phyloP scores from a whole-genome alignment of 805 yeast species.

The Yarrowia sp. region DNA sequence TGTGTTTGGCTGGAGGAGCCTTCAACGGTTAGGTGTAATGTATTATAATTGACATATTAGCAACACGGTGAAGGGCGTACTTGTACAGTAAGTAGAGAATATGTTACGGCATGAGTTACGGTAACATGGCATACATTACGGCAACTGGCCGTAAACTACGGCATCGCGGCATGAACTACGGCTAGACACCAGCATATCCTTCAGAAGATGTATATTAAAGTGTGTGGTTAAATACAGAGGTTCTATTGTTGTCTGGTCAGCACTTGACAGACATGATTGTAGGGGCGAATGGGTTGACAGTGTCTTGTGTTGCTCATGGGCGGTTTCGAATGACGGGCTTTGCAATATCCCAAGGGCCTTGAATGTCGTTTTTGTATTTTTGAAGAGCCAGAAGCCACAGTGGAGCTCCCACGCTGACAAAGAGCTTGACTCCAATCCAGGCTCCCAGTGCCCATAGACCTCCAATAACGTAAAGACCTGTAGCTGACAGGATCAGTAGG shows the following conservation, averaged over 20 bases:
- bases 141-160: no score
- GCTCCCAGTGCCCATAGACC: constrained; percentile 54
- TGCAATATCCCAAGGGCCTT: constrained; percentile 95
- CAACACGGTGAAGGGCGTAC: not conserved
- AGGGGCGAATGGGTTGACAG: not conserved
- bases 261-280: constrained; percentile 36
- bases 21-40: constrained; percentile 55
- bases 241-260: constrained; percentile 27
- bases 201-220: constrained; percentile 6
- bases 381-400: constrained; percentile 73
- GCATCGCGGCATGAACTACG: no score
- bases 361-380: constrained; percentile 79
- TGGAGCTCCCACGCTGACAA: constrained; percentile 67
- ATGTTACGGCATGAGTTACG: no score
- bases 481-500: constrained; percentile 43
- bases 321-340: constrained; percentile 60
- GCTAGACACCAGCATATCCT: no score
- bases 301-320: constrained; percentile 3
- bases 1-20: constrained; percentile 93
- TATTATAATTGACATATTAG: constrained; percentile 19
- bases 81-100: no score
- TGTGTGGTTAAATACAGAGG: constrained; percentile 22
- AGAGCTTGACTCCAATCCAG: constrained; percentile 60
- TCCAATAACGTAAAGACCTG: constrained; percentile 51
- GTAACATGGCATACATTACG: no score